These are phyloP conservation scores for Cytospora piceicola DNA, from an alignment of 2,329 filamentous ascomycete genomes.

Conservation along the genomic window DNA sequence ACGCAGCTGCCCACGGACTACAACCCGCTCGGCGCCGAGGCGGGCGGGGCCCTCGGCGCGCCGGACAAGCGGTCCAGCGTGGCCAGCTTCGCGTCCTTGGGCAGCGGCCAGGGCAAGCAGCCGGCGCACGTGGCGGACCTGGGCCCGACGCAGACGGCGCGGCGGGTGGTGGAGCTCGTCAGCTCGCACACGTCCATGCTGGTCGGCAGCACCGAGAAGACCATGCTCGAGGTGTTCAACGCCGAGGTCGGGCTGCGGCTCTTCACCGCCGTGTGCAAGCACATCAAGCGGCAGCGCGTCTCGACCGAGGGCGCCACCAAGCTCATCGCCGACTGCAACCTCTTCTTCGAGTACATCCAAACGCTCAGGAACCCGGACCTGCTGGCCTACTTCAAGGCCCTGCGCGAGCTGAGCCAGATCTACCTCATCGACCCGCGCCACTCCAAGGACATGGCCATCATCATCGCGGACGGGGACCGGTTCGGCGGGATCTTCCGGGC, in stretches of 20 bases:
- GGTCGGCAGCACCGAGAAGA: conserved; percentile 93
- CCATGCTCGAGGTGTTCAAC: conserved; percentile 97
- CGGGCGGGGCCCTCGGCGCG: conserved; percentile 38
- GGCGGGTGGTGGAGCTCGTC: conserved; percentile 81
- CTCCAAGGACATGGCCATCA: conserved; percentile 91
- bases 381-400: conserved; percentile 85
- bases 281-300: conserved; percentile 93
- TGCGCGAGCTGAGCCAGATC: conserved; percentile 92
- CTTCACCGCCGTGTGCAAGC: conserved; percentile 92
- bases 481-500: conserved; percentile 92
- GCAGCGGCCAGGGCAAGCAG: conserved; percentile 43
- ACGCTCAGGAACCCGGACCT: conserved; percentile 83
- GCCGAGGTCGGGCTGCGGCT: conserved; percentile 93
- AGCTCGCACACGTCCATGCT: conserved; percentile 91
- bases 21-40: conserved; percentile 64
- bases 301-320: conserved; percentile 87
- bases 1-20: conserved; percentile 87
- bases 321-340: conserved; percentile 94
- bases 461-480: conserved; percentile 88
- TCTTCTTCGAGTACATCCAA: conserved; percentile 84
- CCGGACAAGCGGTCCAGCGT: conserved; percentile 29
- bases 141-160: conserved; percentile 79
- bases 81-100: conserved; percentile 27
- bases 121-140: conserved; percentile 53
- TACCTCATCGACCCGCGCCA: conserved; percentile 87